Conservation (phyloP, 331 rosid species). For the Spiraea crenata region DNA sequence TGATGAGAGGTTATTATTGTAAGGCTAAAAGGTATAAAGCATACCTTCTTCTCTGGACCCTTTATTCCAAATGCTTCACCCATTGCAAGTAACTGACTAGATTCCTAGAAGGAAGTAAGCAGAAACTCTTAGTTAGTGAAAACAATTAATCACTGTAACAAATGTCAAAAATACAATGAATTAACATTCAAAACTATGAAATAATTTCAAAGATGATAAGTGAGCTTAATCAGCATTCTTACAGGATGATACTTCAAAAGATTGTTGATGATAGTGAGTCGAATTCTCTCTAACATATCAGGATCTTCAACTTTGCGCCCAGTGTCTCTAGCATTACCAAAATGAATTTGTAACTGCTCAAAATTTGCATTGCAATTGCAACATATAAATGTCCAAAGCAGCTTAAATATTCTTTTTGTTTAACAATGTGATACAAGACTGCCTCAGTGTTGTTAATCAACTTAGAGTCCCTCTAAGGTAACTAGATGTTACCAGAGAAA, state of each 20-base stretch:
- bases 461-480: background rate
- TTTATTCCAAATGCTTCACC: constrained; percentile 97
- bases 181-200: constrained; percentile 7
- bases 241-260: constrained; percentile 95
- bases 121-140: constrained; percentile 7
- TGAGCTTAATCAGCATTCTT: constrained; percentile 35
- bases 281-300: constrained; percentile 87
- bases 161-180: background rate
- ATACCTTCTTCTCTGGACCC: constrained; percentile 87
- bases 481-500: background rate
- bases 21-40: constrained; percentile 12
- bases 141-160: background rate
- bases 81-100: constrained; percentile 83
- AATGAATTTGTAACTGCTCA: constrained; percentile 27
- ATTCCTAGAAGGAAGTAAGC: constrained; percentile 59
- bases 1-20: background rate
- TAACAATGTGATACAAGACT: background rate
- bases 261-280: constrained; percentile 90
- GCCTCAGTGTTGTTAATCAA: background rate
- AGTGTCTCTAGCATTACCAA: constrained; percentile 55
- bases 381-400: background rate
- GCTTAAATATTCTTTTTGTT: background rate
- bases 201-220: constrained; percentile 13
- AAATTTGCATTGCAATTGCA: constrained; percentile 1
- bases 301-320: constrained; percentile 99